Conservation (phyloP, 2,329 filamentous ascomycete species). For the Botrytis deweyae region DNA sequence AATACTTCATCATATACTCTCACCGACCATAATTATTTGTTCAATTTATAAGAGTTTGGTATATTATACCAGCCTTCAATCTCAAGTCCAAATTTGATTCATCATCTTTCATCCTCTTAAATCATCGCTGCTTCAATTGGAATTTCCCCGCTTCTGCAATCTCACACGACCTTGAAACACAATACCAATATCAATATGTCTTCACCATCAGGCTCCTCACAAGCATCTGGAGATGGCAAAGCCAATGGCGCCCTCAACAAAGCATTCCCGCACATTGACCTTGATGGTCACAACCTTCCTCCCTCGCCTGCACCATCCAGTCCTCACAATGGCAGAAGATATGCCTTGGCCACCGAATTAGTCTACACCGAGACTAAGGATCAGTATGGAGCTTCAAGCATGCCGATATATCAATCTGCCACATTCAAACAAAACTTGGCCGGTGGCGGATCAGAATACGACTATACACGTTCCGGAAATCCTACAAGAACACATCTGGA, state of each 20-base stretch:
- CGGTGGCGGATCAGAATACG: slow-evolving; percentile 81
- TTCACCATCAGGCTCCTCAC: slow-evolving; percentile 37
- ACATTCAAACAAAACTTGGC: slow-evolving; percentile 94
- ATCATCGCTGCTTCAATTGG: not conserved
- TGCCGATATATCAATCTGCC: slow-evolving; percentile 97
- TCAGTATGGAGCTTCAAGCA: slow-evolving; percentile 94
- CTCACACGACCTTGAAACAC: not conserved
- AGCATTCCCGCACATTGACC: slow-evolving; percentile 57
- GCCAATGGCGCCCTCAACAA: slow-evolving; percentile 34
- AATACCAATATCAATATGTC: slow-evolving; percentile 36
- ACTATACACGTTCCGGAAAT: slow-evolving; percentile 97
- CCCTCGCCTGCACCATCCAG: slow-evolving; percentile 92
- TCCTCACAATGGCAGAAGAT: slow-evolving; percentile 80
- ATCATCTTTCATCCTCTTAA: not conserved
- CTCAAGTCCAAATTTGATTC: not conserved
- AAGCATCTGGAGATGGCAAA: slow-evolving; percentile 29
- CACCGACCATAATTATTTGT: not conserved
- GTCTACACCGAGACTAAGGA: slow-evolving; percentile 96
- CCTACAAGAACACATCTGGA: slow-evolving; percentile 95
- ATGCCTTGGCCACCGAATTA: slow-evolving; percentile 91
- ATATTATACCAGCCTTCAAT: not conserved
- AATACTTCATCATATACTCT: not conserved
- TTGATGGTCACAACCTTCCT: slow-evolving; percentile 81
- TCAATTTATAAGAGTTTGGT: not conserved
- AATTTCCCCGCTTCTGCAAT: slow-evolving; percentile 8